These are phyloP conservation scores for Entelexis paramagnoliae DNA, from an alignment of 1,139 yeast species.

Conservation along the genomic window DNA sequence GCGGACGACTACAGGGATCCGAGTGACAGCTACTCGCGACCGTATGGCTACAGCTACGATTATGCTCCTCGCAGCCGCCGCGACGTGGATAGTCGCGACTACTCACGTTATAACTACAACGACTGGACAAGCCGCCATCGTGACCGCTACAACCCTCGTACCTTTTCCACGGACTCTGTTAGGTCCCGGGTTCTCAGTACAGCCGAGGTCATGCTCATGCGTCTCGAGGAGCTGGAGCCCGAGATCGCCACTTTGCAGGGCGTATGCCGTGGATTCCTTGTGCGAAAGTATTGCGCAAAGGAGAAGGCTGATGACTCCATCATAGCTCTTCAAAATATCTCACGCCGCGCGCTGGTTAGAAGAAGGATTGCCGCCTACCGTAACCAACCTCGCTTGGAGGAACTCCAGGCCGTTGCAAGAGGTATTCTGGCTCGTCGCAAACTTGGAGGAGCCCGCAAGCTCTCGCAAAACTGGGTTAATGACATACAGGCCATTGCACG, in stretches of 20 bases:
- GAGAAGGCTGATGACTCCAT: conserved; percentile 15
- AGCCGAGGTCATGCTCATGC: conserved; percentile 23
- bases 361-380: not conserved
- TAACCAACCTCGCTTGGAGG: not conserved
- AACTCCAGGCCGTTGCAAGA: conserved; percentile 16
- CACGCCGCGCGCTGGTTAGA: conserved; percentile 24
- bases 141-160: conserved; percentile 5
- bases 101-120: not conserved
- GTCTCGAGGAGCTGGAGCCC: conserved; percentile 27
- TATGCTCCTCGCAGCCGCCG: not conserved
- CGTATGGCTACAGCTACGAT: conserved; percentile 13
- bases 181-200: conserved; percentile 18
- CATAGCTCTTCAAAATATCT: conserved; percentile 19
- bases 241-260: conserved; percentile 25
- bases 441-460: not conserved
- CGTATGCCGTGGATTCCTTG: conserved; percentile 13
- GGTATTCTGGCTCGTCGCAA: conserved; percentile 12
- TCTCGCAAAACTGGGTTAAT: not conserved
- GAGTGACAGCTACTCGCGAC: conserved; percentile 7
- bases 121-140: not conserved
- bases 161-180: conserved; percentile 10
- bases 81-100: not conserved
- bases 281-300: conserved; percentile 20
- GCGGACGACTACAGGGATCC: not conserved
- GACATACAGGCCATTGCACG: conserved; percentile 42